Evolutionary conservation across 1,139 yeast genomes (phyloP).

Genomic region (Zygoascus sp.): DNA sequence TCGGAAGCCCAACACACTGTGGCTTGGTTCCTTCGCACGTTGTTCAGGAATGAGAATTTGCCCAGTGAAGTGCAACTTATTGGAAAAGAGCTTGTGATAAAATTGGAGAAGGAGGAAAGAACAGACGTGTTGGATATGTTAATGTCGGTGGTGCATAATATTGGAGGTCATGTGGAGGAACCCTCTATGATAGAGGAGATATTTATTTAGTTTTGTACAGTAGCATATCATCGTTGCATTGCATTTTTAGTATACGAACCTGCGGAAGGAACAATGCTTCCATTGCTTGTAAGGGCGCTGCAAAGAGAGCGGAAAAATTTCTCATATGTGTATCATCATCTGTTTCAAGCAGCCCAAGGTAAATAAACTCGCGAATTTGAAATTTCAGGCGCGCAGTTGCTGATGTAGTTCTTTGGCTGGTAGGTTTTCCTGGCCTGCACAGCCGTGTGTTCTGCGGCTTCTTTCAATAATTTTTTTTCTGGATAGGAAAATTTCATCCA

Average conservation of each 20-base stretch:
- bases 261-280: too few species aligned
- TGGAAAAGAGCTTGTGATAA: not conserved
- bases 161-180: not conserved
- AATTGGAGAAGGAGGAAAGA: not conserved
- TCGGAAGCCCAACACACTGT: not conserved
- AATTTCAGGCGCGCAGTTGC: too few species aligned
- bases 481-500: not conserved
- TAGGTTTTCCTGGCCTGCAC: not conserved
- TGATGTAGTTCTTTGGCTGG: too few species aligned
- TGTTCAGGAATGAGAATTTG: not conserved
- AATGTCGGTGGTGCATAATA: not conserved
- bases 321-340: too few species aligned
- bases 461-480: slow-evolving; percentile 5
- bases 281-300: too few species aligned
- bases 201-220: slow-evolving; percentile 1
- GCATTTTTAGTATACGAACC: too few species aligned
- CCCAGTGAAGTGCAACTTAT: not conserved
- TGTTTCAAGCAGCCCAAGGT: too few species aligned
- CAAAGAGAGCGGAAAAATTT: too few species aligned
- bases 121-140: not conserved
- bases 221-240: too few species aligned
- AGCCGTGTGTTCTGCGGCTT: not conserved
- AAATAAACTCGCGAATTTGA: too few species aligned
- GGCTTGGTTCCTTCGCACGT: not conserved
- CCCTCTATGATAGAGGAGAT: slow-evolving; percentile 3